phyloP scores from a whole-genome alignment of 1,284 basidiomycete species.

The Irpex sp. region DNA sequence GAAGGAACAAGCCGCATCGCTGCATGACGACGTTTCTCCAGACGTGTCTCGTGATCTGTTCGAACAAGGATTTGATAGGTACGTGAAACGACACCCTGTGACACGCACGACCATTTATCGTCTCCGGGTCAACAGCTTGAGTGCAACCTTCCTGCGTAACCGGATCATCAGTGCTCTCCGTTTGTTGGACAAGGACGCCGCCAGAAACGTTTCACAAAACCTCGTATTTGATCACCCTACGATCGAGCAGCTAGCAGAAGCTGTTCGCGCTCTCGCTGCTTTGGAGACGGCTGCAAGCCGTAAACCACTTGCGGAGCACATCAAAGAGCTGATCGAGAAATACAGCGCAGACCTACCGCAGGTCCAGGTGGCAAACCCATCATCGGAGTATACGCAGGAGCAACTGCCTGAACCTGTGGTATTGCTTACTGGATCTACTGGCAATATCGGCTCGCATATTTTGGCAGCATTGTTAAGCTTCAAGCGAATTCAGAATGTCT shows the following conservation, averaged over 20 bases:
- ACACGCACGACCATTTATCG: too few species aligned
- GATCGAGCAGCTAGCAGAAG: conserved; percentile 15
- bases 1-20: conserved; percentile 19
- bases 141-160: conserved; percentile 31
- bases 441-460: conserved; percentile 14
- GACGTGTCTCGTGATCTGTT: conserved; percentile 26
- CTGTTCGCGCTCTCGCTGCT: conserved; percentile 7
- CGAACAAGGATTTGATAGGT: conserved; percentile 35
- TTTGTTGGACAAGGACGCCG: neutral
- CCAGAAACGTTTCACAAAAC: conserved; percentile 15
- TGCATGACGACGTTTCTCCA: conserved; percentile 18
- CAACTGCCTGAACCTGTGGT: conserved; percentile 12
- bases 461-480: conserved; percentile 11
- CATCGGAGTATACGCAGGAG: neutral
- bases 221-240: conserved; percentile 30
- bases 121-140: conserved; percentile 19
- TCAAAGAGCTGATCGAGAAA: conserved; percentile 7
- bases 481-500: conserved; percentile 6
- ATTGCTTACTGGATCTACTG: conserved; percentile 16
- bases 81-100: neutral
- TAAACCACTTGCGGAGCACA: neutral
- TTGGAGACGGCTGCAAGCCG: conserved; percentile 1
- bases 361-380: neutral
- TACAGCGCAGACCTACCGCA: conserved; percentile 2
- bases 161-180: conserved; percentile 25